Base-by-base conservation (phyloP, 2,329 filamentous ascomycete species). In the Cyphellophora attinorum region DNA sequence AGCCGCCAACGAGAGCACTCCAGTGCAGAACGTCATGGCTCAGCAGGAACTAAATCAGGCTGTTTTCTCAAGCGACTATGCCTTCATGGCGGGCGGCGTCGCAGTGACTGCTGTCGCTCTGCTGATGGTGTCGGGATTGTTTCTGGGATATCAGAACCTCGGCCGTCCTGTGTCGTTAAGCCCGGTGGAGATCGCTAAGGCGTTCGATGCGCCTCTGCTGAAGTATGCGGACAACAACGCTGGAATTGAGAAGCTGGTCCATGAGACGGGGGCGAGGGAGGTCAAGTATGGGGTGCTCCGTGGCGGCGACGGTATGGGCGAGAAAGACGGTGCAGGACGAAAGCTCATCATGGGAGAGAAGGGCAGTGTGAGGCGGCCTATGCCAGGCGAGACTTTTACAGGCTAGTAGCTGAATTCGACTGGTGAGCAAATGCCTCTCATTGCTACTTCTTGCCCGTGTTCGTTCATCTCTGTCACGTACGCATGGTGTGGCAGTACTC, bases 161-260 rank as follows among this genome's bases (percentile, higher is more conserved):
- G 42, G 40, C 6, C 14, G 42, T 10, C 25, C n/a, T 4, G 27
- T 38, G n/a, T 30, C 40, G 11, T 15, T 45, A 12, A 40, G 37
- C 32, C 42, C 42, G n/a, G 17, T 45, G 5, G 40, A 45, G 29
- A 43, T 34, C 11, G 42, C 33, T 15, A 45, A 45, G 30, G 42
- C 42, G 11, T 43, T 45, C 16, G 27, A 29, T 19, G 41, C 42
- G 21, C 42, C 42, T 11, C 15, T 43, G 29, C 28, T 43, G 21
- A 14, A 28, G 11, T 21, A 29, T 18, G 18, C 25, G 8, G 21
- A 25, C 21, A 25, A n/a, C 21, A 25, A 25, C n/a, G 21, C 21
- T 2, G 38, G 34, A 19, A 13, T 13, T 5, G 38, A 40, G 19
- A 35, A 10, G 30, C 11, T n/a, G 30, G 16, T 21, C 11, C 8